Evolutionary conservation across 805 yeast genomes (phyloP).

Genomic region (Candida cerambycidarum): DNA sequence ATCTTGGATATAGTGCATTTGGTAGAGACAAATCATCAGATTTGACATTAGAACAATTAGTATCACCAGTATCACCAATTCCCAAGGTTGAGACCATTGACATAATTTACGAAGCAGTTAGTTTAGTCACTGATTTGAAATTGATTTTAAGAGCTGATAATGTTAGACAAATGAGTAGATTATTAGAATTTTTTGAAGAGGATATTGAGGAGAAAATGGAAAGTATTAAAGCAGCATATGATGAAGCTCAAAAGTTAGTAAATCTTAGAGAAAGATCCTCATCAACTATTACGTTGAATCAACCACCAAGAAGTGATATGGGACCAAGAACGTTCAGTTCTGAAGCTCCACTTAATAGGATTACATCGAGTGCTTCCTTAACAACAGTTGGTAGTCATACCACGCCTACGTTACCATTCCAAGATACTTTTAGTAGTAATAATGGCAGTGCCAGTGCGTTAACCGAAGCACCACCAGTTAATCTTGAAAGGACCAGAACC

Average conservation of each 20-base stretch:
- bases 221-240: slow-evolving; percentile 17
- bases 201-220: slow-evolving; percentile 28
- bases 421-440: slow-evolving; percentile 1
- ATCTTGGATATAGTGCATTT: slow-evolving; percentile 16
- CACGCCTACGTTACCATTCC: background rate
- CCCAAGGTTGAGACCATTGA: slow-evolving; percentile 59
- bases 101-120: slow-evolving; percentile 60
- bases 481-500: slow-evolving; percentile 15
- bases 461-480: background rate
- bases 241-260: slow-evolving; percentile 15
- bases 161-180: slow-evolving; percentile 49
- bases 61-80: slow-evolving; percentile 54
- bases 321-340: slow-evolving; percentile 9
- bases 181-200: slow-evolving; percentile 30
- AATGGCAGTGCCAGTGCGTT: slow-evolving; percentile 2
- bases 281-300: slow-evolving; percentile 1
- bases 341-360: slow-evolving; percentile 11
- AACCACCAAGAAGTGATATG: background rate
- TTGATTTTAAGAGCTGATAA: slow-evolving; percentile 58
- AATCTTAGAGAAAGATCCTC: slow-evolving; percentile 5
- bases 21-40: slow-evolving; percentile 20
- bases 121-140: slow-evolving; percentile 62
- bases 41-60: slow-evolving; percentile 53
- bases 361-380: slow-evolving; percentile 15
- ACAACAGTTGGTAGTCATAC: slow-evolving; percentile 12